Evolutionary conservation across 257 asterid species (phyloP).

Genomic region (Nicotiana benthamiana): DNA sequence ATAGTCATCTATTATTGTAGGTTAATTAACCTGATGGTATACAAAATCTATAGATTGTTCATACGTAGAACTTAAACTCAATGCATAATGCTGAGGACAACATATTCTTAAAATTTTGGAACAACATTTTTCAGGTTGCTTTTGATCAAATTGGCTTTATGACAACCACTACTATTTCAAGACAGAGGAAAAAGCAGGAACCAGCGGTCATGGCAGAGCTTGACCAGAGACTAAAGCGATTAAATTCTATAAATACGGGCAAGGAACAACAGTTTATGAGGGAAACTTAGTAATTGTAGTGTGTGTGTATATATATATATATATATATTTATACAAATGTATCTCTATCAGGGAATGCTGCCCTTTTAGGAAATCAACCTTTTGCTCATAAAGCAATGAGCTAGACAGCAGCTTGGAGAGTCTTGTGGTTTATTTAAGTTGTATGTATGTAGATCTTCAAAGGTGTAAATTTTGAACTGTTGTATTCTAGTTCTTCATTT

Average conservation of each 20-base stretch:
- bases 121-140: slow-evolving; percentile 45
- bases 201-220: slow-evolving; percentile 98
- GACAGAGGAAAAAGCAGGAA: slow-evolving; percentile 92
- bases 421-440: neutral
- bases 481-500: neutral
- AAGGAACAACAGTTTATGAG: slow-evolving; percentile 26
- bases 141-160: slow-evolving; percentile 78
- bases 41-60: neutral
- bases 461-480: slow-evolving; percentile 6
- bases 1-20: neutral
- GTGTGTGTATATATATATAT: neutral
- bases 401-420: neutral
- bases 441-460: neutral
- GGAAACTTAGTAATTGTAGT: neutral
- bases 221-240: slow-evolving; percentile 68
- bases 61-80: neutral
- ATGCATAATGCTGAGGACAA: neutral
- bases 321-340: neutral
- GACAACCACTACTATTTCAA: slow-evolving; percentile 66
- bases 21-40: neutral
- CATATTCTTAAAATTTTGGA: neutral
- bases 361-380: neutral
- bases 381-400: neutral
- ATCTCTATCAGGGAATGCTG: slow-evolving; percentile 2
- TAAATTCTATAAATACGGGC: slow-evolving; percentile 35